Evolutionary conservation across 164 flowering plant genomes (phyloP).

Genomic region (Protea cynaroides): DNA sequence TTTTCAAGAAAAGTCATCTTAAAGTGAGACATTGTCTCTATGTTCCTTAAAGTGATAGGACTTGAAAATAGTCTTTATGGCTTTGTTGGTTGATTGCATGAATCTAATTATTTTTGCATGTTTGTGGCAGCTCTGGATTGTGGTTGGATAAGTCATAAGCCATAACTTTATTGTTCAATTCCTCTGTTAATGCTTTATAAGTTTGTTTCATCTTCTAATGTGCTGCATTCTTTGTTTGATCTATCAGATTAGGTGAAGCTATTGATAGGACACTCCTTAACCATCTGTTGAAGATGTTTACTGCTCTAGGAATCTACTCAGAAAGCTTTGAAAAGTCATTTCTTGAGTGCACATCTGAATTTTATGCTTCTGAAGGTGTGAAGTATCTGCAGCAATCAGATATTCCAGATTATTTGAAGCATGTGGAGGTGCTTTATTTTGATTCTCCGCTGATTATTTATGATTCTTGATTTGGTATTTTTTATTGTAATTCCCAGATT

Average conservation of each 20-base stretch:
- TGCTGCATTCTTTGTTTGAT: conserved; percentile 10
- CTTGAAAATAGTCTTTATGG: too few relatives aligned
- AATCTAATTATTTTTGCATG: too few relatives aligned
- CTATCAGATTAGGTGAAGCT: conserved; percentile 84
- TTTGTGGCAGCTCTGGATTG: too few relatives aligned
- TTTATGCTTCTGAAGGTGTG: conserved; percentile 96
- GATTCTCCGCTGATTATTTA: conserved; percentile 2
- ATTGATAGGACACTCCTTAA: conserved; percentile 84
- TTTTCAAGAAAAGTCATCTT: too few relatives aligned
- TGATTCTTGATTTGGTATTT: not conserved
- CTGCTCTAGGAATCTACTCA: conserved; percentile 84
- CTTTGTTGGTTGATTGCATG: too few relatives aligned
- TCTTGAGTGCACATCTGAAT: conserved; percentile 87
- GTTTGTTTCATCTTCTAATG: conserved; percentile 7
- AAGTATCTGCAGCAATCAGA: conserved; percentile 96
- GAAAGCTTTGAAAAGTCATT: conserved; percentile 97
- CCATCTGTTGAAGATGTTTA: conserved; percentile 98
- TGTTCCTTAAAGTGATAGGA: too few relatives aligned
- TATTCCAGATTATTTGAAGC: conserved; percentile 94
- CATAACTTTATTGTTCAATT: not conserved
- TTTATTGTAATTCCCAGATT: not conserved
- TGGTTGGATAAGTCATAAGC: conserved; percentile 3
- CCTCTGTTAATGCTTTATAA: too few relatives aligned
- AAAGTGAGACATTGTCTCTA: too few relatives aligned
- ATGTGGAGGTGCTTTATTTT: conserved; percentile 74